Base-by-base conservation (phyloP, 2,329 filamentous ascomycete species). In the Talaromyces sp. region DNA sequence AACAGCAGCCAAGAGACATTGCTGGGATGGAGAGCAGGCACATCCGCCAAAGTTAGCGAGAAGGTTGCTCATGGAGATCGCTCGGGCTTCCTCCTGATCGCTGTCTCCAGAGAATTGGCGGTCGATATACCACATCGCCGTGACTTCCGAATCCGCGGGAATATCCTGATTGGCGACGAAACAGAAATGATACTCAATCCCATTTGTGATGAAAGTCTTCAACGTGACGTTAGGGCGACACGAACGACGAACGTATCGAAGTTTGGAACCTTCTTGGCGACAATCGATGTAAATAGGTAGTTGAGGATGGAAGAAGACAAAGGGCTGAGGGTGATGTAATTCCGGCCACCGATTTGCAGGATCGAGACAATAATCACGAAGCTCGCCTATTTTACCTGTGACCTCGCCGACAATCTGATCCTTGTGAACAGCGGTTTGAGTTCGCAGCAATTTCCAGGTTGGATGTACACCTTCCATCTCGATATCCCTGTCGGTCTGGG, bases 251-350 rank as follows among this genome's bases (percentile, higher is more conserved):
- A 96, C 88, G 74, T 95, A 97, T 52, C 95, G 90, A 65, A 95
- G 88, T 41, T 88, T 82, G 4, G 92, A 97, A 24, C 94, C 95
- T 79, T 96, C 92, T 74, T 87, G 87, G 66, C 95, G 86, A 10
- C 93, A 95, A 77, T 97, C 95, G 72, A 99, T 95, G 78, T 93
- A 97, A 13, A 99, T 85, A 0, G 94, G 94, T 9, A 98, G 86
- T 65, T 89, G 85, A 0, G 93, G 92, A 72, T 96, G 93, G 77
- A 98, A 94, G 74, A 93, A 92, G 27, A 94, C 90, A 71, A 93
- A 93, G 0, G 91, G 91, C 64, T 82, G 80, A 1, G 82, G 82
- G 68, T 83, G 82, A 39, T 77, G 76, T 11, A 91, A 77, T 61
- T 90, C 88, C 39, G 84, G 79, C 88, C 89, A 93, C 9, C 87